phyloP scores from a whole-genome alignment of 257 asterid genomes.

The Apocynum venetum region DNA sequence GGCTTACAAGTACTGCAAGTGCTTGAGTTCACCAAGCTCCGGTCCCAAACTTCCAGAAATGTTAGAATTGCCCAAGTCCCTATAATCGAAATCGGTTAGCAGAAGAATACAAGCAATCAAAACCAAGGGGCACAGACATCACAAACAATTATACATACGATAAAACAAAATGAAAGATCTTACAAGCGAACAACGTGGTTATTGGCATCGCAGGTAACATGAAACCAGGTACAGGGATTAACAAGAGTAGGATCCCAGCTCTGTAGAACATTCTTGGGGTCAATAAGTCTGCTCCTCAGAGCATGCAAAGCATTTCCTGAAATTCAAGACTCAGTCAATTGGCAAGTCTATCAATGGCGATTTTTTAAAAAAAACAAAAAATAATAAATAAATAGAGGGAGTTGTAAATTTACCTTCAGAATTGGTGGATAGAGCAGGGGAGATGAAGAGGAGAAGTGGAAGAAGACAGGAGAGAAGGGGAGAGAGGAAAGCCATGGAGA shows the following conservation, averaged over 20 bases:
- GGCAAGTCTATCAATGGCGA: not conserved
- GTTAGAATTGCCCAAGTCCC: slow-evolving; percentile 96
- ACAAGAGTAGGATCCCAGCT: slow-evolving; percentile 99
- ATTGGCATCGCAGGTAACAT: slow-evolving; percentile 73
- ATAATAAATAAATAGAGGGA: not conserved
- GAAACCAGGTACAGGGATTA: slow-evolving; percentile 96
- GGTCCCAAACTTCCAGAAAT: slow-evolving; percentile 80
- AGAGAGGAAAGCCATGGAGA: slow-evolving; percentile 49
- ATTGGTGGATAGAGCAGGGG: slow-evolving; percentile 49
- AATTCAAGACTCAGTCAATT: not conserved
- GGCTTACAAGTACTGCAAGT: slow-evolving; percentile 70
- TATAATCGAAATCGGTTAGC: slow-evolving; percentile 7
- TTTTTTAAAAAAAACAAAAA: not conserved
- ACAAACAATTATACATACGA: not conserved
- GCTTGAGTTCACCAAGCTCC: slow-evolving; percentile 82
- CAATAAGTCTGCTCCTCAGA: slow-evolving; percentile 64
- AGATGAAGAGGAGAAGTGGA: slow-evolving; percentile 31
- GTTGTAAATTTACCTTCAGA: slow-evolving; percentile 49
- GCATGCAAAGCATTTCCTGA: slow-evolving; percentile 83
- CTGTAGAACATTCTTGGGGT: slow-evolving; percentile 74
- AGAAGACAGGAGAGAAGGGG: slow-evolving; percentile 29
- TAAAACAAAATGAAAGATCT: slow-evolving; percentile 18
- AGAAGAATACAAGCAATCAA: not conserved
- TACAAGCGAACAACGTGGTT: slow-evolving; percentile 84
- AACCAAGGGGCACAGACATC: not conserved